A percentile compares a stretch with the other conserved stretches of the same genome.
Evolutionary conservation across 2,329 filamentous ascomycete genomes (phyloP).

Genomic region (Graphilbum fragrans): DNA sequence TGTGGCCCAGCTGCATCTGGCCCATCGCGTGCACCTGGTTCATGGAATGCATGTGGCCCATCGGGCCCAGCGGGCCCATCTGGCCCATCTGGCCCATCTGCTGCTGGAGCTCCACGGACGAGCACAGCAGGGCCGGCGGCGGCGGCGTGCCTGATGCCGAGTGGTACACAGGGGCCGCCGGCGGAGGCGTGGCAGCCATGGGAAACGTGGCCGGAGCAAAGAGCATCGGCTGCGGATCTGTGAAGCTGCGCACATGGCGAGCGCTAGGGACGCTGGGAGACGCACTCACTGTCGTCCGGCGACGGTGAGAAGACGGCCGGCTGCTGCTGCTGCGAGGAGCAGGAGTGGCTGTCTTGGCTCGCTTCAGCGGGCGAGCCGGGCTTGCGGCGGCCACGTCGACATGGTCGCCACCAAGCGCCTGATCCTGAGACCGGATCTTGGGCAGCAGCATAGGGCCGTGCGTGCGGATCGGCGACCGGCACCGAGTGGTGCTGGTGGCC

Average conservation of each 20-base stretch:
- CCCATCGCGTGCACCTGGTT: too few species aligned
- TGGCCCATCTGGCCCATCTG: too few species aligned
- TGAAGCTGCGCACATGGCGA: slow-evolving; percentile 45
- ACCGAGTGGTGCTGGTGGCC: slow-evolving; percentile 57
- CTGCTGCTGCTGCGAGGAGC: slow-evolving; percentile 1
- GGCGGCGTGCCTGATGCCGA: slow-evolving; percentile 16
- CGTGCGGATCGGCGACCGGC: slow-evolving; percentile 58
- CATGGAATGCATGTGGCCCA: too few species aligned
- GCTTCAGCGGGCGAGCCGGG: slow-evolving; percentile 32
- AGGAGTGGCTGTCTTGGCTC: too few species aligned
- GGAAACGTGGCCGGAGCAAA: slow-evolving; percentile 25
- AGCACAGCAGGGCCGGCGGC: slow-evolving; percentile 48
- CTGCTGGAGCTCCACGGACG: slow-evolving; percentile 26
- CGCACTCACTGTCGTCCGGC: neutral
- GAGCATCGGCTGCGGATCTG: slow-evolving; percentile 44
- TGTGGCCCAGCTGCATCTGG: too few species aligned
- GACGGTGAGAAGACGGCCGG: neutral
- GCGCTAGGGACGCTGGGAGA: slow-evolving; percentile 16
- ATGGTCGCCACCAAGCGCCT: slow-evolving; percentile 43
- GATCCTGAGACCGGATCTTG: slow-evolving; percentile 78
- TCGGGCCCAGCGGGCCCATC: too few species aligned
- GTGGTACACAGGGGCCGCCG: slow-evolving; percentile 11
- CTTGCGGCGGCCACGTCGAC: neutral
- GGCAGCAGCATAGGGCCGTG: slow-evolving; percentile 72
- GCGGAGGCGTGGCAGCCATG: slow-evolving; percentile 19